Base-by-base conservation (phyloP, 2,329 filamentous ascomycete genomes). In the Colletotrichum sp. region DNA sequence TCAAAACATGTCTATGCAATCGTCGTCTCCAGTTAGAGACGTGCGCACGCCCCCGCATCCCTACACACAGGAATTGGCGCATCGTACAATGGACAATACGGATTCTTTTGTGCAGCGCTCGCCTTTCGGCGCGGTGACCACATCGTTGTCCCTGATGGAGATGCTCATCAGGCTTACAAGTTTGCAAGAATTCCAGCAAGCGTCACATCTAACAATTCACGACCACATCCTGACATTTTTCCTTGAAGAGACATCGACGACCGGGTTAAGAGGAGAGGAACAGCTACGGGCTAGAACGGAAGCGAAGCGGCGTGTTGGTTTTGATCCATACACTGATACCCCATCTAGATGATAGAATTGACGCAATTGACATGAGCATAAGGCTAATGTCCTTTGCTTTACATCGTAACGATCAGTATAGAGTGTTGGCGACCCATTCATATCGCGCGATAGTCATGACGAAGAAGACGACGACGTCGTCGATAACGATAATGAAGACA, bases 151-250 rank as follows among this genome's bases (percentile, higher is more conserved):
- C 2, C 90, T 98, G 10, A 91, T 98, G 70, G 96, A 98, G 84
- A 97, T 96, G 88, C 88, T 98, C 36, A 91, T 98, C 63, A 95
- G 96, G 57, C 90, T 98, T 63, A 93, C 94, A 6, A 95, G 95
- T 26, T 90, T 98, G 16, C 96, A 98, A 82, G 95, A 98, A 86
- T 98, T 97, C 83, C 95, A 98, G 82, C 96, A 98, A 87, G 91
- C 92, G 55, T 96, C 95, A 0, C 96, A 98, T 80, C 90, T 98
- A n/a, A 92, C 95, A 8, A 97, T 98, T 77, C 95, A 95, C 2
- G 96, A 98, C 82, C 95, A 98, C 80, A 92, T 98, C 3, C 88
- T 98, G 55, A 95, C 94, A 68, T 98, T 98, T 86, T 98, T 98
- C 85, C 88, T 98, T 18, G 90, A 92, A 75, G 89, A 92, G 72